Base-by-base conservation (phyloP, 2,329 filamentous ascomycete genomes). In the Pleomassaria siparia region DNA sequence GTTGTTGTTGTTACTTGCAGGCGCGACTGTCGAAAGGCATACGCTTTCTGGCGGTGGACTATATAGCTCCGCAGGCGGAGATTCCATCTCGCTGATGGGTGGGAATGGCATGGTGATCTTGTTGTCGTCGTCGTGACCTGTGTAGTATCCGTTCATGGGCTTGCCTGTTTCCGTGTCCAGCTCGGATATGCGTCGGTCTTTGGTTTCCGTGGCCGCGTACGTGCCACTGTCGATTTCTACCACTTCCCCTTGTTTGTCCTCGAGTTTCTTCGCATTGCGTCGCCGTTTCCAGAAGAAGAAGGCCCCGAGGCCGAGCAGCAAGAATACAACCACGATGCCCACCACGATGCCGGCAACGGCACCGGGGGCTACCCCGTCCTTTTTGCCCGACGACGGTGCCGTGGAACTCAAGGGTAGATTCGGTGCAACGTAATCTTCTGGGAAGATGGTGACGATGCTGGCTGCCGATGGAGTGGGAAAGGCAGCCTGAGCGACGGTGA, bases 271-370 rank as follows among this genome's bases (percentile, higher is more conserved):
- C 35, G 13, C 41, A 11, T 42, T 36, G 16, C 59, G 59, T 3
- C 57, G 52, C 36, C 54, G 59, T 40, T 48, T 61, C 59, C 58
- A 67, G 43, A 57, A 62, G 33, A 67, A 53, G 46, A 70, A 66
- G 11, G 46, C 54, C 10, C 43, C 57, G 12, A 66, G 29, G n/a
- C 53, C 60, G 5, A 58, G 50, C 4, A 65, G 48, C 0, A 56
- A 29, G 29, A 68, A 62, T 1, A 51, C 55, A 4, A 61, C 40
- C 2, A 68, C 57, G 15, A 70, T 60, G 2, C 64, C 69, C 4
- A 67, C 64, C 4, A 69, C 56, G 11, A 70, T 62, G 1, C 67
- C 69, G 5, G 67, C 64, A 6, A 68, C 66, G 2, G 67, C 62
- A 7, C 64, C 68, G 6, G 56, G 42, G 5, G 60, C 51, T 18